Evolutionary conservation across 345 rosid genomes (phyloP).

Genomic region (Odontarrhena argentea): DNA sequence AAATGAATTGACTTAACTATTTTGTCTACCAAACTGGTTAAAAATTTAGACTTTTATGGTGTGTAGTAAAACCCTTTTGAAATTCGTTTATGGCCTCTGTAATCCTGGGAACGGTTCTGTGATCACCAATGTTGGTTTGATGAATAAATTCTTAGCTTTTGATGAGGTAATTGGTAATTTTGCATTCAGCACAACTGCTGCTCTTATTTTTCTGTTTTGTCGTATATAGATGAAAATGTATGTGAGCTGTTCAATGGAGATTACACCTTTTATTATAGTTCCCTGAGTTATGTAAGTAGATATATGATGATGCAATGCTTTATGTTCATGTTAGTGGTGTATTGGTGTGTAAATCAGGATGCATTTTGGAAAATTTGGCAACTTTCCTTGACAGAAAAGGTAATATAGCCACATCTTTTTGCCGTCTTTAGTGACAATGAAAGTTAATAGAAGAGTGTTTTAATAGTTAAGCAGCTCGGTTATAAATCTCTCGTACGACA

Average conservation of each 20-base stretch:
- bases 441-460: neutral
- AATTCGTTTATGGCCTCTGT: no score
- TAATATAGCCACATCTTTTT: constrained; percentile 39
- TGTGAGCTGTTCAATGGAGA: constrained; percentile 7
- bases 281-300: constrained; percentile 1
- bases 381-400: constrained; percentile 84
- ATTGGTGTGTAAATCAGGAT: constrained; percentile 94
- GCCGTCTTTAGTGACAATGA: neutral
- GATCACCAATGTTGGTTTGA: constrained; percentile 70
- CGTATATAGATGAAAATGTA: neutral
- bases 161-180: constrained; percentile 57
- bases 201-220: neutral
- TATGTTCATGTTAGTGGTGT: constrained; percentile 77
- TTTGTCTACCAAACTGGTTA: no score
- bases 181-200: neutral
- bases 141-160: constrained; percentile 75
- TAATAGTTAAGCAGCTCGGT: no score
- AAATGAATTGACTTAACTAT: no score
- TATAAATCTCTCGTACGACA: constrained; percentile 2
- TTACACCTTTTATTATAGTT: constrained; percentile 1
- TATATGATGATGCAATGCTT: constrained; percentile 12
- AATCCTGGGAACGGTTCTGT: constrained; percentile 35
- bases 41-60: no score
- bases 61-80: no score
- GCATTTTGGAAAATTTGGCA: constrained; percentile 88